Base-by-base conservation (phyloP, 1,284 basidiomycete genomes). In the Ustilago sp. region DNA sequence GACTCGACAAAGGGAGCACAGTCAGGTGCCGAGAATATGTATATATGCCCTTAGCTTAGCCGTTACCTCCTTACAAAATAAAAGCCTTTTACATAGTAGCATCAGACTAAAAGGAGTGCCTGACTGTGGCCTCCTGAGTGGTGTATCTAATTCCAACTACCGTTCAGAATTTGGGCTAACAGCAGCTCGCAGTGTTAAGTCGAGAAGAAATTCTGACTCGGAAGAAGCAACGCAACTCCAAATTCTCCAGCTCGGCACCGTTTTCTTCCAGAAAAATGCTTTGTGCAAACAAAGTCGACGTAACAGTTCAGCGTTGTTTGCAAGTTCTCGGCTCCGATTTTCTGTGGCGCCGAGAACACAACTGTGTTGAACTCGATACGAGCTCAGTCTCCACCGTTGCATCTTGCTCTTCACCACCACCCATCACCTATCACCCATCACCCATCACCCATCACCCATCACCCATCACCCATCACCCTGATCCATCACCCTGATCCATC, bases 321-420 rank as follows among this genome's bases (percentile, higher is more conserved):
- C 41, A 56, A 38, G 28, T 28, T 50, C 55, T 57, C 55, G 55
- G 55, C 23, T 57, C 55, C 55, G 55, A 38, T 19, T 23, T 28
- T 28, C 23, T 17, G n/a, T 12, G 19, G 39, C 52, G 52, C n/a
- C n/a, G n/a, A n/a, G n/a, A n/a, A n/a, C 28, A 11, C 48, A 48
- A 4, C 31, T 28, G 28, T 12, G 28, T 50, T 50, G 48, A 50
- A 50, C 12, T 47, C 48, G n/a, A 11, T 15, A 41, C 12, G 9
- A 15, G 39, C 39, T 45, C 43, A 45, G 43, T 45, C 51, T 53
- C 38, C 19, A 28, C 48, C 31, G 15, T 5, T 31, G 5, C 31
- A 50, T 5, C 23, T 50, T 28, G 23, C 19, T 50, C 28, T 32
- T 32, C 28, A 31, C n/a, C 1, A 31, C n/a, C 28, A 50, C 48